Conservation (phyloP, 495 filamentous ascomycete species). For the Aspergillus bertholletiae region DNA sequence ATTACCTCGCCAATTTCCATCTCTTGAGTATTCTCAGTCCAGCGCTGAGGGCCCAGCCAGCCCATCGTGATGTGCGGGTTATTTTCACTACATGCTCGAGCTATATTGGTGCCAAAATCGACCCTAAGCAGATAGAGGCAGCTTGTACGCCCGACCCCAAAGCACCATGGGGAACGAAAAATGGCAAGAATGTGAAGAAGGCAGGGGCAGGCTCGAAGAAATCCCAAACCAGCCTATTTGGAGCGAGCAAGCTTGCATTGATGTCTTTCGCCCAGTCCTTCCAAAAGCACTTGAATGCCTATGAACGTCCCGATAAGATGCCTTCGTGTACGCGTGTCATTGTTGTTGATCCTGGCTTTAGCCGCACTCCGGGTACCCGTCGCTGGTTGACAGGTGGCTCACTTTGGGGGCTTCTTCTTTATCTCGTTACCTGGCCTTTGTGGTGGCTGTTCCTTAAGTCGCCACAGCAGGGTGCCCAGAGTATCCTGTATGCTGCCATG, state of each 20-base stretch:
- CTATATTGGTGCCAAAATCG: constrained; percentile 69
- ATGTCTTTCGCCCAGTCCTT: constrained; percentile 85
- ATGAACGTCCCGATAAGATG: constrained; percentile 75
- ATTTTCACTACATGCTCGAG: constrained; percentile 81
- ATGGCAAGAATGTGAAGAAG: not conserved
- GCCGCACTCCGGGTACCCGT: constrained; percentile 80
- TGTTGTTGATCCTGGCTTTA: constrained; percentile 79
- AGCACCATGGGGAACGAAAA: not conserved
- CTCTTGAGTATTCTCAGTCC: constrained; percentile 86
- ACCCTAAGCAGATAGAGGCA: constrained; percentile 44
- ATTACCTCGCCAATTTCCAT: constrained; percentile 95
- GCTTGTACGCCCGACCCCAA: constrained; percentile 25
- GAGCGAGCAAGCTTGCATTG: constrained; percentile 81
- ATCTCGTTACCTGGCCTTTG: constrained; percentile 71
- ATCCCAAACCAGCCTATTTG: constrained; percentile 54
- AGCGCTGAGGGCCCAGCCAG: constrained; percentile 81
- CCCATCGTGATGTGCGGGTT: constrained; percentile 88
- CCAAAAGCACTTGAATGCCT: constrained; percentile 81
- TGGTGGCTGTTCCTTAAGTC: constrained; percentile 90
- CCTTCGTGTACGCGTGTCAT: constrained; percentile 78
- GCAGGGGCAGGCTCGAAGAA: not conserved
- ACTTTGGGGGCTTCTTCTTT: constrained; percentile 75
- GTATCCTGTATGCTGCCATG: constrained; percentile 81
- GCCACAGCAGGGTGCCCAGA: constrained; percentile 76
- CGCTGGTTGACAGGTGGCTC: constrained; percentile 82